Base-by-base conservation (phyloP, 768 basidiomycete genomes). In the Dentipellis sp. region DNA sequence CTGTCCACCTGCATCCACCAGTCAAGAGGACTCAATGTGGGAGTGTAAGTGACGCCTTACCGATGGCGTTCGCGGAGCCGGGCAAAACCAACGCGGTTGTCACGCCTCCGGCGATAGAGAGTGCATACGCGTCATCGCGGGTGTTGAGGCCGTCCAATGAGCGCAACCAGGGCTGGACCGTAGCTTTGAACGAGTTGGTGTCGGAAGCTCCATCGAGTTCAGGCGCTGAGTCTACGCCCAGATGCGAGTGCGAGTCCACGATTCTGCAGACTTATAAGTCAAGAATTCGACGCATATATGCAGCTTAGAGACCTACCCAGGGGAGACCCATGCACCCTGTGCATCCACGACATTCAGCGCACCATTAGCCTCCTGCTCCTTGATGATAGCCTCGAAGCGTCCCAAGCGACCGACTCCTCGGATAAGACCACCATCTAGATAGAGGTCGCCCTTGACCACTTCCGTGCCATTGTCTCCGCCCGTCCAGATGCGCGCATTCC, bases 401-500 rank as follows among this genome's bases (percentile, higher is more conserved):
- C 63, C 60, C 12, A 84, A 64, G 53, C 72, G 63, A 0, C 86
- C 86, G 23, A 89, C 71, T 16, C 69, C 74, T 66, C 80, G 77
- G 58, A 89, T 82, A 17, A 90, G 61, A 4, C 86, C 88, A 50
- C 78, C 79, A 60, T 88, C 81, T 39, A 97, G 64, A 2, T 89
- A 72, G 10, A 94, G 70, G 58, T 88, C 86, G 1, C 81, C 86
- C 5, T 69, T 67, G 39, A 89, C 53, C 23, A 91, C 75, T 57
- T 86, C 74, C 1, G 81, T 80, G 0, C 91, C 91, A 45, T 86
- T 81, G 23, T 81, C 65, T 21, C 69, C 66, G 8, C 91, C 90
- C 1, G 91, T 94, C 92, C 92, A 94, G 59, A 95, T 78, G 29
- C 75, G 88, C 22, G 84, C 91, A 59, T 91, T 88, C 66, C 74